These are phyloP conservation scores for Lactarius vividus DNA, from an alignment of 768 basidiomycete genomes.

Conservation along the genomic window DNA sequence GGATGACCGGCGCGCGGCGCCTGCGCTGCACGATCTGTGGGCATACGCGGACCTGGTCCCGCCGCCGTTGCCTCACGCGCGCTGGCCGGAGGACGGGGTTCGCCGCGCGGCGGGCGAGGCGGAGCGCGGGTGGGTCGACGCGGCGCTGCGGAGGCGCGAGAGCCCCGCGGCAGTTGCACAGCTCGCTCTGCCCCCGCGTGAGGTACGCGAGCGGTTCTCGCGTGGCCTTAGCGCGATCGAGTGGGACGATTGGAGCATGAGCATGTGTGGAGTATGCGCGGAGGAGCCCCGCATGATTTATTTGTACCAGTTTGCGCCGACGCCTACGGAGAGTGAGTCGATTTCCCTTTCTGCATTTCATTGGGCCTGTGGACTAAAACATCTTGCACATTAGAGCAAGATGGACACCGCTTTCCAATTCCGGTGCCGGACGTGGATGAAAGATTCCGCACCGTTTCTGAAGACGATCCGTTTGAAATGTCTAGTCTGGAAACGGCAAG, in stretches of 20 bases:
- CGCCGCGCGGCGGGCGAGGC: constrained; percentile 25
- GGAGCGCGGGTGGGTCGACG: constrained; percentile 27
- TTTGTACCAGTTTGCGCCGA: constrained; percentile 26
- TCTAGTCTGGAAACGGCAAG: constrained; percentile 1
- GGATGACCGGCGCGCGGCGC: constrained; percentile 18
- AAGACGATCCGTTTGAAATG: constrained; percentile 9
- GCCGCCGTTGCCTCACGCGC: constrained; percentile 13
- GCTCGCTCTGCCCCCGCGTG: constrained; percentile 18
- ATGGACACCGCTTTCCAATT: constrained; percentile 26
- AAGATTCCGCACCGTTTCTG: constrained; percentile 20
- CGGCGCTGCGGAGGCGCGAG: constrained; percentile 14
- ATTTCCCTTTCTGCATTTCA: background rate
- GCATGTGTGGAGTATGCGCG: constrained; percentile 18
- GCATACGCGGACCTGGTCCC: constrained; percentile 22
- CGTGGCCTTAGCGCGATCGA: constrained; percentile 18
- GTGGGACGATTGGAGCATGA: constrained; percentile 28
- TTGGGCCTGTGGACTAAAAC: background rate
- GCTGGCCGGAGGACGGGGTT: constrained; percentile 24
- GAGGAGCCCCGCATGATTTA: constrained; percentile 22
- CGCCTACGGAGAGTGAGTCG: constrained; percentile 25
- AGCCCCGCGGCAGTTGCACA: constrained; percentile 22
- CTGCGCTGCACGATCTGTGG: constrained; percentile 22
- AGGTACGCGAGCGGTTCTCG: constrained; percentile 19
- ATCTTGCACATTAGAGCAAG: constrained; percentile 2
- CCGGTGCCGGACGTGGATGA: constrained; percentile 25